These are phyloP conservation scores for Thalia dealbata DNA, from an alignment of 176 grass and related monocot genomes.

Conservation along the genomic window DNA sequence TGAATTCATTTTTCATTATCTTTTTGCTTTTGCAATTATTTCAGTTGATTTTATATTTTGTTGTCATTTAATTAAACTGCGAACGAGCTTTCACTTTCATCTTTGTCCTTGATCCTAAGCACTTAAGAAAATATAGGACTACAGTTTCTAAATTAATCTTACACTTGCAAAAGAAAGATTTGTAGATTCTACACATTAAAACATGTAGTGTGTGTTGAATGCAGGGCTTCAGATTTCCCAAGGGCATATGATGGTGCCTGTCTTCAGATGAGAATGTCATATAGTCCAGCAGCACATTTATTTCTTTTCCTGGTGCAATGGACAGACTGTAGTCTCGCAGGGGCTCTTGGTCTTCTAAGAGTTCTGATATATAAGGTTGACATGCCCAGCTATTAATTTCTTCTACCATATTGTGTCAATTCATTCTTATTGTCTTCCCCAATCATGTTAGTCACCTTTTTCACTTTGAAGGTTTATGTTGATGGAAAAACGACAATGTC, in stretches of 20 bases:
- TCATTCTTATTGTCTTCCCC: neutral
- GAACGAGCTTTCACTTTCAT: neutral
- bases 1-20: no score
- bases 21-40: no score
- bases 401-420: neutral
- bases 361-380: constrained; percentile 74
- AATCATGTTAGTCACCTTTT: neutral
- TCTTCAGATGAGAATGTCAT: constrained; percentile 89
- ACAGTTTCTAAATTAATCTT: neutral
- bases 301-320: constrained; percentile 92
- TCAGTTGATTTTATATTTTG: neutral
- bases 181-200: neutral
- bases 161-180: neutral
- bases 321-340: constrained; percentile 87
- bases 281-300: constrained; percentile 63
- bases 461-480: constrained; percentile 55
- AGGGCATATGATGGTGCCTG: constrained; percentile 81
- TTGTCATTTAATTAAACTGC: neutral
- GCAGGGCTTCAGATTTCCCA: constrained; percentile 73
- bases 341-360: constrained; percentile 73
- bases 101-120: neutral
- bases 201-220: constrained; percentile 5
- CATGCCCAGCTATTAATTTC: neutral
- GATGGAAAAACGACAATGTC: constrained; percentile 93
- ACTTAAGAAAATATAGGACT: neutral